These are phyloP conservation scores for Ascochyta pisi DNA, from an alignment of 2,329 filamentous ascomycete species.

Conservation along the genomic window DNA sequence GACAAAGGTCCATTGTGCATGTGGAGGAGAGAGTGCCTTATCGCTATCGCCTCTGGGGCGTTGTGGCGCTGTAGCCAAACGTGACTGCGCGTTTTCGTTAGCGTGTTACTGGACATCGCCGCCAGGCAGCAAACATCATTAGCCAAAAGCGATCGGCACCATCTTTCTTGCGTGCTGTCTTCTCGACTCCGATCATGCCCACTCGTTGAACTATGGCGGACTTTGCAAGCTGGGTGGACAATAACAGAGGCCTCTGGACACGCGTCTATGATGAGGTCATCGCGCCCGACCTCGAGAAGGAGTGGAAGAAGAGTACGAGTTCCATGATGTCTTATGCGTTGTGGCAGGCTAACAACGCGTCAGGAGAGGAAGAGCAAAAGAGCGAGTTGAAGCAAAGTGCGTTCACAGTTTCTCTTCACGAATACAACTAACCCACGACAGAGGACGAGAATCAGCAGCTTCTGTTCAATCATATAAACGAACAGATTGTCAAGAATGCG, in stretches of 20 bases:
- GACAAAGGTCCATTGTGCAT: slow-evolving; percentile 17
- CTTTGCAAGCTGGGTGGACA: slow-evolving; percentile 36
- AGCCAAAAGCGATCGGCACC: background rate
- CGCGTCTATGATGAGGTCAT: slow-evolving; percentile 47
- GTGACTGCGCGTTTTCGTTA: slow-evolving; percentile 34
- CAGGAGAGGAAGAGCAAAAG: slow-evolving; percentile 37
- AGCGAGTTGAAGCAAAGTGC: slow-evolving; percentile 37
- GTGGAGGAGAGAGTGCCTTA: slow-evolving; percentile 21
- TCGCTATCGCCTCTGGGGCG: slow-evolving; percentile 24
- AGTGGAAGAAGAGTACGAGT: slow-evolving; percentile 43
- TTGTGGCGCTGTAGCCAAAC: background rate
- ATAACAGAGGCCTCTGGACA: slow-evolving; percentile 37
- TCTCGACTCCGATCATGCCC: background rate
- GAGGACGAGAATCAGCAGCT: slow-evolving; percentile 40
- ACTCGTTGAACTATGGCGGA: slow-evolving; percentile 35
- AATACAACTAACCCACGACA: slow-evolving; percentile 16
- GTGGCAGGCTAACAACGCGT: background rate
- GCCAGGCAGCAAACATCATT: slow-evolving; percentile 21
- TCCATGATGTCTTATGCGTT: background rate
- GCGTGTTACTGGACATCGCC: slow-evolving; percentile 19
- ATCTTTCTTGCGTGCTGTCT: background rate
- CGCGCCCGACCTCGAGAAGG: slow-evolving; percentile 38
- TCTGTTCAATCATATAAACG: slow-evolving; percentile 34
- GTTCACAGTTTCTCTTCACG: background rate
- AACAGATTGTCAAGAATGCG: slow-evolving; percentile 36